Evolutionary conservation across 2,329 filamentous ascomycete genomes (phyloP).

Genomic region (Pseudohalonectria lignicola): DNA sequence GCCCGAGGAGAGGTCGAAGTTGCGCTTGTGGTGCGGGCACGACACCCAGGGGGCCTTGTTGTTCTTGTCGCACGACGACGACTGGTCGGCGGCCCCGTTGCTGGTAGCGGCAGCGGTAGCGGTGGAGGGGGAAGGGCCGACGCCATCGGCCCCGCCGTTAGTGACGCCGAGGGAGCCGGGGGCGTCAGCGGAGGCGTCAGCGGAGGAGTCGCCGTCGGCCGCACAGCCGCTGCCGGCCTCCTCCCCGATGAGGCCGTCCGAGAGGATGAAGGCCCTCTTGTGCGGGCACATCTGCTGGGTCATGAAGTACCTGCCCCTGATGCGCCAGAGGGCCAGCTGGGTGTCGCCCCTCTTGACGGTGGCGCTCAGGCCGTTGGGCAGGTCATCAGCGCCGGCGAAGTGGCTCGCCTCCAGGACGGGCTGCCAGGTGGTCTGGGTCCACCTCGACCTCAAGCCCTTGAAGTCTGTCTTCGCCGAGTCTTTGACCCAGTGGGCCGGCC

Average conservation of each 20-base stretch:
- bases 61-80: conserved; percentile 2
- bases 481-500: conserved; percentile 70
- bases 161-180: background rate
- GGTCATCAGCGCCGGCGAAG: conserved; percentile 52
- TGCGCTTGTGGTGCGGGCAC: conserved; percentile 83
- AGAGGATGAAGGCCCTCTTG: conserved; percentile 81
- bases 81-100: background rate
- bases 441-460: conserved; percentile 49
- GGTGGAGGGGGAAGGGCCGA: conserved; percentile 3
- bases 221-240: conserved; percentile 24
- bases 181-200: background rate
- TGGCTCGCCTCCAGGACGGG: conserved; percentile 61
- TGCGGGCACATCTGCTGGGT: conserved; percentile 94
- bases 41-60: conserved; percentile 58
- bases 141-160: background rate
- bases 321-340: conserved; percentile 77
- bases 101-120: background rate
- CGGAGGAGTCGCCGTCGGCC: conserved; percentile 19
- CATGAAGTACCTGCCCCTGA: conserved; percentile 70
- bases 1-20: conserved; percentile 66
- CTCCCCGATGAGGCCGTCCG: conserved; percentile 73
- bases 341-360: conserved; percentile 81
- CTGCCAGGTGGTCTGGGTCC: conserved; percentile 63
- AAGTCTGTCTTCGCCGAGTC: conserved; percentile 62
- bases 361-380: conserved; percentile 62